Base-by-base conservation (phyloP, 116 monocot genomes). In the Cymodocea nodosa region DNA sequence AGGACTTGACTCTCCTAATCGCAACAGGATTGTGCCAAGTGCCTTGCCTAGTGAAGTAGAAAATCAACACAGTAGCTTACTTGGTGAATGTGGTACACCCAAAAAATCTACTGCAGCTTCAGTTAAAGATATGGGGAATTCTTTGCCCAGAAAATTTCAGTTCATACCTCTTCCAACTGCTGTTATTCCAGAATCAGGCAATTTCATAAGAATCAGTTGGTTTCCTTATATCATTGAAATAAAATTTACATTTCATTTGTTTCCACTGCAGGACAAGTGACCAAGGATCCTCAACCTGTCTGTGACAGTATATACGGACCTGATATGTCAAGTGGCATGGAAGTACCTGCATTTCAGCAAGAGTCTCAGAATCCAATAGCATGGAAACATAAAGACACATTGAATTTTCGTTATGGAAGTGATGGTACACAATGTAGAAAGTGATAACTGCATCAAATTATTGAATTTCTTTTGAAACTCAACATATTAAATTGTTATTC, bases 151-250 rank as follows among this genome's bases (percentile, higher is more conserved):
- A 24, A 50, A 55, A 49, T 65, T 44, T 52, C 68, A 72, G 12
- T 24, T 50, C 12, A 69, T 73, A 50, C 40, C 64, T 40, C 22
- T 70, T 34, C 55, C 39, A 34, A 59, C 67, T 58, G 72, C 71
- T 59, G 35, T 58, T 74, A 73, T 54, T 48, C 59, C 74, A 66
- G 69, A 73, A 72, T 68, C 82, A 74, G 85, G 92, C 87, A 76
- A 39, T 52, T 40, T 23, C 52, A 17, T 63, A 63, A 40, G 17
- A 23, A 51, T 23, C 30, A 25, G 52, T 52, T 64, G 20, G 4
- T 64, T 49, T 64, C 37, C 16, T 20, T 39, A 36, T 14, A 16
- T 18, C 20, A 19, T 48, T 7, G 37, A 18, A 64, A 64, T 49
- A 18, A 19, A 40, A 8, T 34, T 48, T 63, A 39, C 18, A 15